These are phyloP conservation scores for Puccinellia tenuiflora DNA, from an alignment of 176 grass and related monocot species.

Conservation along the genomic window DNA sequence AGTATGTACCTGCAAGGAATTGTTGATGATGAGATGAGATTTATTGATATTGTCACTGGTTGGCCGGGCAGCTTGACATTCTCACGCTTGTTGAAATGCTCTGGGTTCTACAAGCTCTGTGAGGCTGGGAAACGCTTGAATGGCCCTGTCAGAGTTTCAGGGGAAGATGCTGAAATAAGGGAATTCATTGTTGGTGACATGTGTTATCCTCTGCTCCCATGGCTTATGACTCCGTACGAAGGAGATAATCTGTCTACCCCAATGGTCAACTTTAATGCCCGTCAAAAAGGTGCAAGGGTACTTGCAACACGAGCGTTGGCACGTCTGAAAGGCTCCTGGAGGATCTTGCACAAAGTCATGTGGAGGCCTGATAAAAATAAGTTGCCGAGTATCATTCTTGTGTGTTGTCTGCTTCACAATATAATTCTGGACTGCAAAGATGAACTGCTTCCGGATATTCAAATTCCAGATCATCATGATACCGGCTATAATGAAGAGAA, in stretches of 20 bases:
- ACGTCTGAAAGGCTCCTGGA: slow-evolving; percentile 91
- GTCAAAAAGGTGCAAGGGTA: slow-evolving; percentile 46
- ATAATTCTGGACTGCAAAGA: slow-evolving; percentile 87
- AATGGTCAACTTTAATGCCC: slow-evolving; percentile 45
- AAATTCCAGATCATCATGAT: slow-evolving; percentile 73
- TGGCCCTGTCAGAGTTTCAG: slow-evolving; percentile 47
- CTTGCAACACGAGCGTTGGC: slow-evolving; percentile 61
- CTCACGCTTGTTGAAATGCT: slow-evolving; percentile 69
- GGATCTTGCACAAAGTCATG: slow-evolving; percentile 98
- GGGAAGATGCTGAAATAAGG: slow-evolving; percentile 56
- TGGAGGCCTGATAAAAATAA: slow-evolving; percentile 97
- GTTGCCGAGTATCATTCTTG: slow-evolving; percentile 93
- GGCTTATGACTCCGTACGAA: slow-evolving; percentile 85
- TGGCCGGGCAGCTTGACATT: slow-evolving; percentile 86
- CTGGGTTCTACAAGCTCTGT: slow-evolving; percentile 75
- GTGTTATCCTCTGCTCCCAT: slow-evolving; percentile 67
- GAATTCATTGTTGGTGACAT: slow-evolving; percentile 81
- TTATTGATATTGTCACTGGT: slow-evolving; percentile 92
- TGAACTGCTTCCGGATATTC: slow-evolving; percentile 50
- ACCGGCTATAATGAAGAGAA: slow-evolving; percentile 62
- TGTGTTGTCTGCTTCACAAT: slow-evolving; percentile 95
- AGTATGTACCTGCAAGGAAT: slow-evolving; percentile 95
- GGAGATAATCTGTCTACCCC: slow-evolving; percentile 48
- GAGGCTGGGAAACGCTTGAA: slow-evolving; percentile 58
- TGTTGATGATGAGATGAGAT: slow-evolving; percentile 87